Conservation (phyloP, 306 rosid species). For the Castanospermum australe region DNA sequence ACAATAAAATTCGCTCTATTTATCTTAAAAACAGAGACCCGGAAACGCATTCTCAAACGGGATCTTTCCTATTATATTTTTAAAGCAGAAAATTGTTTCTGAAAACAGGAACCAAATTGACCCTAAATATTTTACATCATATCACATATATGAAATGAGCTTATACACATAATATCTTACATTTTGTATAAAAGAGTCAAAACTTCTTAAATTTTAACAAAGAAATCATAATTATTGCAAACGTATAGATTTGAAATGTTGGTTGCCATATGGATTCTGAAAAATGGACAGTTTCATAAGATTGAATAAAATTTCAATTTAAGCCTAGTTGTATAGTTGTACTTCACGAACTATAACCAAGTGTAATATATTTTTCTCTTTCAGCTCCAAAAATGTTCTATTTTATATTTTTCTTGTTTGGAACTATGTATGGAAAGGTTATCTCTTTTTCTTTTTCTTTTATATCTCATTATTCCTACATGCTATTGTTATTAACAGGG, state of each 20-base stretch:
- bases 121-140: not conserved
- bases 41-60: not conserved
- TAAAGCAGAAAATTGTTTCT: not conserved
- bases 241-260: not conserved
- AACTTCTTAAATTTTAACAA: not conserved
- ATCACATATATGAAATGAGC: not conserved
- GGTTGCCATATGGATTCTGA: not conserved
- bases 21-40: not conserved
- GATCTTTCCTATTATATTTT: not conserved
- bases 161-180: not conserved
- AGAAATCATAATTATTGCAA: not conserved
- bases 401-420: not conserved
- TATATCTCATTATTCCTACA: conserved; percentile 17
- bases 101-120: not conserved
- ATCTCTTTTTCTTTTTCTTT: not conserved
- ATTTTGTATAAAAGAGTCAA: not conserved
- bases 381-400: not conserved
- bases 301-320: conserved; percentile 17
- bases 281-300: conserved; percentile 9
- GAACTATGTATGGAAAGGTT: not conserved
- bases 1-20: not conserved
- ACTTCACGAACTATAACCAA: not conserved
- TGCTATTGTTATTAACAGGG: conserved; percentile 41
- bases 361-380: conserved; percentile 1
- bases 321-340: not conserved